Conservation (phyloP, 2,329 filamentous ascomycete genomes). For the Fusarium sacchari region DNA sequence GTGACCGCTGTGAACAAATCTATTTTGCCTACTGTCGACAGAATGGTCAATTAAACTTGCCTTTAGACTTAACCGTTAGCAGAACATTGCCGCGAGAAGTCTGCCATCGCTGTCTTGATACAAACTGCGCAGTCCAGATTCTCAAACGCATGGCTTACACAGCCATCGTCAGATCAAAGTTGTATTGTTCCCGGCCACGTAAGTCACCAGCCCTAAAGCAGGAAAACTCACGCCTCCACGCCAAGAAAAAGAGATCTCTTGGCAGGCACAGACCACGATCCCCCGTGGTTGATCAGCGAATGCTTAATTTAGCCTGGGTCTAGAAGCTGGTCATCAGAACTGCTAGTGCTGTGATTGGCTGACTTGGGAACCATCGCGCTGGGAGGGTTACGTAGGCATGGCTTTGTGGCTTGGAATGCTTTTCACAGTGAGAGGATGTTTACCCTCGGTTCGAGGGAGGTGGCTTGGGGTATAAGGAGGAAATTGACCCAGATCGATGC, state of each 20-base stretch:
- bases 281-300: background rate
- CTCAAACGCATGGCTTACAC: background rate
- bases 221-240: background rate
- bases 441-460: background rate
- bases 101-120: background rate
- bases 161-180: background rate
- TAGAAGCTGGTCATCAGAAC: background rate
- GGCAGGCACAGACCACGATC: background rate
- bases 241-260: background rate
- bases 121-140: rapidly evolving
- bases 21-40: rapidly evolving
- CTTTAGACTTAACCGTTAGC: background rate
- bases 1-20: rapidly evolving
- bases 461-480: background rate
- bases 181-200: background rate
- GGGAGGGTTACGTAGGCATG: background rate
- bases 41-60: background rate
- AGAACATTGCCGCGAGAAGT: too few species aligned
- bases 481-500: background rate
- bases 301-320: background rate
- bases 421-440: background rate
- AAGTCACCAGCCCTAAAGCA: background rate
- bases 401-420: background rate
- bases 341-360: background rate
- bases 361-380: rapidly evolving